Evolutionary conservation across 352 stramenopile genomes (phyloP).

Genomic region (Thalassiosira pacifica): DNA sequence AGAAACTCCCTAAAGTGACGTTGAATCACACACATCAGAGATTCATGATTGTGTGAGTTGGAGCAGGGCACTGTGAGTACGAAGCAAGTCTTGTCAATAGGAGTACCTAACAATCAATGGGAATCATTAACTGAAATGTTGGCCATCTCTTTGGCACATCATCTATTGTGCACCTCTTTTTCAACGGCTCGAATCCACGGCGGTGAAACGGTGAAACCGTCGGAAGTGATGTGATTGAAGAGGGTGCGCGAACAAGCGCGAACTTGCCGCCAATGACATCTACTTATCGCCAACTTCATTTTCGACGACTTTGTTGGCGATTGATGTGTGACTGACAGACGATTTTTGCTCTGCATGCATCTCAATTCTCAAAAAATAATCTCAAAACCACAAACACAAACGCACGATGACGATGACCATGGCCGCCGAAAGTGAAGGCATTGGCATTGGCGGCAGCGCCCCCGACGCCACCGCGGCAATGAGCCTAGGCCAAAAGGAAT

Average conservation of each 20-base stretch:
- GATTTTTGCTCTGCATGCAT: no score
- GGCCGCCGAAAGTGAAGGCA: neutral
- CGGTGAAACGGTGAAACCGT: neutral
- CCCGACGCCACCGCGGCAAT: neutral
- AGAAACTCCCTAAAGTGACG: no score
- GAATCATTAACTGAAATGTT: no score
- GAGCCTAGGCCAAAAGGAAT: constrained; percentile 50
- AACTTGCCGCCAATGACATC: neutral
- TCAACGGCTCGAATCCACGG: neutral
- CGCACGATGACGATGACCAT: neutral
- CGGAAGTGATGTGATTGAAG: no score
- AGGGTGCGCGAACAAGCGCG: neutral
- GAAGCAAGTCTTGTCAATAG: no score
- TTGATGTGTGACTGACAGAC: neutral
- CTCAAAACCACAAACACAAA: neutral
- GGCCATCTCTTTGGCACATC: neutral
- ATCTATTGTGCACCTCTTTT: constrained; percentile 1
- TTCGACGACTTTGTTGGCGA: neutral
- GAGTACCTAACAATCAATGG: no score
- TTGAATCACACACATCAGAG: no score
- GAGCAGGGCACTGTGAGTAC: no score
- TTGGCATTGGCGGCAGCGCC: neutral
- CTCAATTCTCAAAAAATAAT: no score
- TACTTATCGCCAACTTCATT: neutral
- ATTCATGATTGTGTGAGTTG: no score